A percentile compares a stretch with the other conserved stretches of the same genome.
Evolutionary conservation across 768 basidiomycete species (phyloP).

Genomic region (Hebeloma cylindrosporum): DNA sequence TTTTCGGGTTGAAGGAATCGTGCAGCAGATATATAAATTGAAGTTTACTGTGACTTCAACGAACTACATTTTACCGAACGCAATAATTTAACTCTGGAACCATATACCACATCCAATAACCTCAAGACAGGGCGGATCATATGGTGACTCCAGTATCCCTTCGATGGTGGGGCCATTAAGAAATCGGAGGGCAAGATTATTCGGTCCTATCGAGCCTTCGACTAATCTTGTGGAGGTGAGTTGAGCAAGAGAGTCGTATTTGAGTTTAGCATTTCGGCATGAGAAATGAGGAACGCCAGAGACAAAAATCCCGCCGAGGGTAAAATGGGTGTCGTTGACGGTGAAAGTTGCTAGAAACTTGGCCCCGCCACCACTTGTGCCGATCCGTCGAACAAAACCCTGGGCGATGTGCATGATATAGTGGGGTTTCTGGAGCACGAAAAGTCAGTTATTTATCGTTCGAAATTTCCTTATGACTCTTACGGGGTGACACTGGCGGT

Average conservation of each 20-base stretch:
- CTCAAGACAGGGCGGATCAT: not conserved
- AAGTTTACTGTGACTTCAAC: too few species aligned
- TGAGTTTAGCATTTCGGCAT: not conserved
- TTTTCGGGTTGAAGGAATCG: too few species aligned
- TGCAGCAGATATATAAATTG: too few species aligned
- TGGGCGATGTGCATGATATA: too few species aligned
- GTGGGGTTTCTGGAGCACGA: too few species aligned
- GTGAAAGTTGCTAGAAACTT: constrained; percentile 6
- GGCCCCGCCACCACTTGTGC: not conserved
- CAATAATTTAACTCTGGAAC: constrained; percentile 4
- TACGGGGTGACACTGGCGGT: too few species aligned
- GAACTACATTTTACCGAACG: too few species aligned
- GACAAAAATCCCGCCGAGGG: not conserved
- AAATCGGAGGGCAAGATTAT: constrained; percentile 2
- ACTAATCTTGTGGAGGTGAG: constrained; percentile 5
- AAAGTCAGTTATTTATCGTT: too few species aligned
- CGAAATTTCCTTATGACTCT: too few species aligned
- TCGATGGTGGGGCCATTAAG: constrained; percentile 4
- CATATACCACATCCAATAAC: constrained; percentile 9
- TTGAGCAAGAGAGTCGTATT: constrained; percentile 3
- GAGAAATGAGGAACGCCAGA: constrained; percentile 2
- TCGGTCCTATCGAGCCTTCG: constrained; percentile 5
- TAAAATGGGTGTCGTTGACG: constrained; percentile 1
- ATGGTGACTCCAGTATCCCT: constrained; percentile 1
- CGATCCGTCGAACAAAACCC: constrained; percentile 3